These are phyloP conservation scores for Aspergillus sp. DNA, from an alignment of 2,329 filamentous ascomycete genomes.

Conservation along the genomic window DNA sequence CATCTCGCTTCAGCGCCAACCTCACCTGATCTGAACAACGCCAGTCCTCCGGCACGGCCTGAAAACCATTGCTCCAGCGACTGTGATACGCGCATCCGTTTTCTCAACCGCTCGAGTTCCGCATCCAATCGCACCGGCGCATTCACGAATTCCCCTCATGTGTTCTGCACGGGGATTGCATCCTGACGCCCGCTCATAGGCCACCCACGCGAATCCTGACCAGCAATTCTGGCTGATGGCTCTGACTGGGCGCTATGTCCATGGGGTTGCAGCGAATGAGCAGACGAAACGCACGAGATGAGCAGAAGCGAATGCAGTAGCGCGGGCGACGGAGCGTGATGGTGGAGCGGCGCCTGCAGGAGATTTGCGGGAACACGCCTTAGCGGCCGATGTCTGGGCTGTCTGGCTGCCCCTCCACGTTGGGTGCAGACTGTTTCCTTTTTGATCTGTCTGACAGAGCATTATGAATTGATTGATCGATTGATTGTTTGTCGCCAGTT, in stretches of 20 bases:
- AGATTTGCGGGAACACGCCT: conserved; percentile 19
- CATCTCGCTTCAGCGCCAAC: neutral
- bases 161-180: conserved; percentile 21
- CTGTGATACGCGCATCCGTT: conserved; percentile 11
- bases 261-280: conserved; percentile 14
- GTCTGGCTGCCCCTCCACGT: conserved; percentile 5
- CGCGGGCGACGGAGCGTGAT: conserved; percentile 15
- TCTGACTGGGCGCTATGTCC: conserved; percentile 13
- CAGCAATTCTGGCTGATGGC: conserved; percentile 1
- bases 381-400: conserved; percentile 15
- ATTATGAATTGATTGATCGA: too few species aligned
- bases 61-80: conserved; percentile 1
- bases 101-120: conserved; percentile 7
- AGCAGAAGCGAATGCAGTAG: conserved; percentile 13
- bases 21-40: neutral
- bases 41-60: conserved; percentile 5
- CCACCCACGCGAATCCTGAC: neutral
- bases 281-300: conserved; percentile 5
- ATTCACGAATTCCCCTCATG: conserved; percentile 7
- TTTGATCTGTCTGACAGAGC: conserved; percentile 1
- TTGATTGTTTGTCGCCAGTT: too few species aligned
- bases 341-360: conserved; percentile 17
- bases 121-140: conserved; percentile 13
- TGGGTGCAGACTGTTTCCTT: too few species aligned
- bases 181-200: neutral